Percentiles rank a stretch among this genome's conserved stretches.
Conservation (phyloP, 495 filamentous ascomycete species). For the Penicillium malachiteum region DNA sequence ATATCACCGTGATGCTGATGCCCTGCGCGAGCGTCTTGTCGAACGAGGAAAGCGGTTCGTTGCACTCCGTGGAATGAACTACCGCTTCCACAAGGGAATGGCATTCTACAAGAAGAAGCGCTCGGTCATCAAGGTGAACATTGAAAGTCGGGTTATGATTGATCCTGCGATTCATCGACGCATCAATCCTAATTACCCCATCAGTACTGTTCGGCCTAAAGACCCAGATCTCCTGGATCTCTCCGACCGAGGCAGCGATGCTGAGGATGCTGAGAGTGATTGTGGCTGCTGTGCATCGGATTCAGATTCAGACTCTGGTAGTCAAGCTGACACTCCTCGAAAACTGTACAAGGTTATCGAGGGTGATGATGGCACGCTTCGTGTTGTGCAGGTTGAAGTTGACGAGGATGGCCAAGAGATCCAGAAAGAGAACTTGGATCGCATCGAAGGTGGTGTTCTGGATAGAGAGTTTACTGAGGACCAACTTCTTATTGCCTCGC, state of each 20-base stretch:
- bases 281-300: constrained; percentile 48
- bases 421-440: constrained; percentile 62
- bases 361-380: constrained; percentile 60
- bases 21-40: constrained; percentile 64
- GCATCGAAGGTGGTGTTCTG: constrained; percentile 39
- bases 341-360: constrained; percentile 66
- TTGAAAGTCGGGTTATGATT: constrained; percentile 90
- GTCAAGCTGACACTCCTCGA: constrained; percentile 53
- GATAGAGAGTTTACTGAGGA: constrained; percentile 72
- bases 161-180: constrained; percentile 84
- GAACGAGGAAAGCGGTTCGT: constrained; percentile 88
- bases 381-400: constrained; percentile 59
- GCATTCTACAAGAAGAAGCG: constrained; percentile 85
- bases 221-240: constrained; percentile 67
- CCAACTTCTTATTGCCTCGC: constrained; percentile 85
- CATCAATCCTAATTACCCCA: constrained; percentile 85
- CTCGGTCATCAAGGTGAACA: constrained; percentile 74
- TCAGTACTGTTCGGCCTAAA: constrained; percentile 75
- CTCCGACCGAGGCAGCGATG: constrained; percentile 47
- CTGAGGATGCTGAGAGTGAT: constrained; percentile 43
- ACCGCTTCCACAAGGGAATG: constrained; percentile 76
- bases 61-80: constrained; percentile 75
- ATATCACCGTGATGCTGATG: constrained; percentile 74
- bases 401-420: constrained; percentile 64
- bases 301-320: constrained; percentile 46